Evolutionary conservation across 495 filamentous ascomycete genomes (phyloP).

Genomic region (Pyronema omphalodes): DNA sequence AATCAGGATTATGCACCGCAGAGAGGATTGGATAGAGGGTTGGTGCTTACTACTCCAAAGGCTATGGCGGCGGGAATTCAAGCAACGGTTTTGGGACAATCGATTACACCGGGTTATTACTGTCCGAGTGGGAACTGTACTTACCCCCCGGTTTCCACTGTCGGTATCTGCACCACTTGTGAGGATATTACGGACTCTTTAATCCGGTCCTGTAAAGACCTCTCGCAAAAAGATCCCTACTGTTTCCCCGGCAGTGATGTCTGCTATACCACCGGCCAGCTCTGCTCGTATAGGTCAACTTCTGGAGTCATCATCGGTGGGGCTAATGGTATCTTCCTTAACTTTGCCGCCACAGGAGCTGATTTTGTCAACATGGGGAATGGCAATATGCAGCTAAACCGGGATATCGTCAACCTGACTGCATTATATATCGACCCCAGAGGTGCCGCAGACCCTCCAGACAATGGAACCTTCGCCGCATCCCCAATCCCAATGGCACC

Average conservation of each 20-base stretch:
- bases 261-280: constrained; percentile 16
- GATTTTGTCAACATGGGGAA: background rate
- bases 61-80: constrained; percentile 12
- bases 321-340: constrained; percentile 9
- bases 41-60: constrained; percentile 14
- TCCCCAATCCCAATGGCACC: constrained; percentile 10
- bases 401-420: constrained; percentile 10
- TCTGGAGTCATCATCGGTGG: constrained; percentile 11
- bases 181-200: constrained; percentile 11
- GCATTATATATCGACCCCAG: constrained; percentile 14
- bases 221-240: background rate
- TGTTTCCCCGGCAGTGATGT: background rate
- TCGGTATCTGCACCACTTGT: constrained; percentile 15
- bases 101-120: background rate
- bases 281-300: constrained; percentile 11
- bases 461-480: background rate
- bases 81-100: constrained; percentile 8
- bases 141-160: constrained; percentile 8
- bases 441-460: background rate
- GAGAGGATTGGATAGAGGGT: constrained; percentile 13
- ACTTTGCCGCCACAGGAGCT: constrained; percentile 3
- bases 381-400: constrained; percentile 7
- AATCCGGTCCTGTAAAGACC: constrained; percentile 9
- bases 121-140: constrained; percentile 15
- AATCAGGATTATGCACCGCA: constrained; percentile 10